phyloP scores from a whole-genome alignment of 192 early-diverging fungal species.

The Glomus cerebriforme region DNA sequence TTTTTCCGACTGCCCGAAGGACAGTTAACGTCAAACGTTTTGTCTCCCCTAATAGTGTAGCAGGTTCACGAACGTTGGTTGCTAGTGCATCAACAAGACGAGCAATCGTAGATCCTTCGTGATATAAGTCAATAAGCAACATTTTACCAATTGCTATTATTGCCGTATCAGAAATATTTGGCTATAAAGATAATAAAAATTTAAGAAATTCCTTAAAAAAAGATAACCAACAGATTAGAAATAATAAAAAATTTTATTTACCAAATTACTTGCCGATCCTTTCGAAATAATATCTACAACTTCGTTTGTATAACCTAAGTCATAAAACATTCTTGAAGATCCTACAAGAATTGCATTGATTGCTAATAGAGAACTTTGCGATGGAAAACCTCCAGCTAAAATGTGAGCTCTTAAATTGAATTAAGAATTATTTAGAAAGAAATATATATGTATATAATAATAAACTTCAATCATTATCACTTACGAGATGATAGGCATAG shows the following conservation, averaged over 20 bases:
- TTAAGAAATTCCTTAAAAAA: background rate
- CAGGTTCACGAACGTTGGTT: conserved; percentile 34
- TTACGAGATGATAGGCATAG: conserved; percentile 34
- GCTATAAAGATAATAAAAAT: conserved; percentile 38
- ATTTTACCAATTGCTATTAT: conserved; percentile 59
- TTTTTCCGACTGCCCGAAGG: conserved; percentile 42
- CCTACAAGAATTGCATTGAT: conserved; percentile 52
- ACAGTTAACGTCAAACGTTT: conserved; percentile 46
- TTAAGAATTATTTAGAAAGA: conserved; percentile 26
- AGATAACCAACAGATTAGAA: background rate
- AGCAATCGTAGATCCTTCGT: conserved; percentile 41
- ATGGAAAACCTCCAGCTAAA: conserved; percentile 29
- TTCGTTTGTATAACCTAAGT: conserved; percentile 41
- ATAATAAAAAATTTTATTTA: conserved; percentile 5
- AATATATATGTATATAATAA: conserved; percentile 30
- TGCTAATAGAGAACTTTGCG: conserved; percentile 47
- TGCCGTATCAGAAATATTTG: conserved; percentile 49
- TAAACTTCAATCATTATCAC: background rate
- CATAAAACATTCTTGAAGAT: conserved; percentile 47
- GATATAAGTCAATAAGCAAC: conserved; percentile 49
- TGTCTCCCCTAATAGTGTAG: conserved; percentile 34
- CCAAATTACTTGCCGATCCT: conserved; percentile 23
- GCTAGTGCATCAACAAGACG: conserved; percentile 36
- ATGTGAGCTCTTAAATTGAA: conserved; percentile 39
- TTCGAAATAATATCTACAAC: conserved; percentile 35